phyloP scores from a whole-genome alignment of 805 yeast species.

The Hanseniaspora vineae region DNA sequence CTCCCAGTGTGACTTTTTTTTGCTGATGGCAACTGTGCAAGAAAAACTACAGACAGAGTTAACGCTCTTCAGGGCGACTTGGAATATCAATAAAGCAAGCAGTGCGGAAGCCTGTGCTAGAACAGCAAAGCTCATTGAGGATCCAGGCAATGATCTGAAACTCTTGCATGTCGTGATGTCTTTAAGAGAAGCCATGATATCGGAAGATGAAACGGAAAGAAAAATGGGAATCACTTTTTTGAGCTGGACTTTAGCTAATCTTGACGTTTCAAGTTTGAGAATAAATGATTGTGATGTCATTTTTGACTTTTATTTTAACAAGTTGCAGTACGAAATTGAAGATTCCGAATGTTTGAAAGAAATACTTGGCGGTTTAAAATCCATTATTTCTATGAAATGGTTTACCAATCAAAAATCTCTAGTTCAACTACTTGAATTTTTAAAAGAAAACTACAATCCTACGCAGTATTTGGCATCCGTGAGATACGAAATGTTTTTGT shows the following conservation, averaged over 20 bases:
- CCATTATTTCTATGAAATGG: constrained; percentile 39
- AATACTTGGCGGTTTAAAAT: constrained; percentile 39
- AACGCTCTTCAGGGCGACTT: constrained; percentile 26
- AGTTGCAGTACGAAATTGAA: constrained; percentile 31
- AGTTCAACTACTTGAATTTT: constrained; percentile 23
- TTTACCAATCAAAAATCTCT: constrained; percentile 20
- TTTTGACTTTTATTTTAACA: constrained; percentile 43
- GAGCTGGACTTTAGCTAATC: constrained; percentile 23
- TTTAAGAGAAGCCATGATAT: constrained; percentile 50
- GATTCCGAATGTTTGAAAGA: constrained; percentile 45
- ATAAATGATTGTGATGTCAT: constrained; percentile 29
- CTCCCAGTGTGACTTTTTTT: not conserved
- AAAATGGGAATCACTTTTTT: constrained; percentile 35
- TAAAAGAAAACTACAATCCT: constrained; percentile 37
- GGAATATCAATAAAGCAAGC: constrained; percentile 21
- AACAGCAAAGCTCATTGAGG: constrained; percentile 17
- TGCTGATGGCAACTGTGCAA: not conserved
- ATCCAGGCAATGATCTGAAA: constrained; percentile 17
- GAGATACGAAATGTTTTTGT: constrained; percentile 44
- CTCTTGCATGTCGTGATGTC: constrained; percentile 41
- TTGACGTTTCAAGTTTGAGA: constrained; percentile 21
- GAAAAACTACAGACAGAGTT: not conserved
- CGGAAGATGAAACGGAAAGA: constrained; percentile 42
- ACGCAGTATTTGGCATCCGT: constrained; percentile 46
- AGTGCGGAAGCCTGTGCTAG: constrained; percentile 18